Evolutionary conservation across 2,329 filamentous ascomycete species (phyloP).

Genomic region (Venturia nashicola): DNA sequence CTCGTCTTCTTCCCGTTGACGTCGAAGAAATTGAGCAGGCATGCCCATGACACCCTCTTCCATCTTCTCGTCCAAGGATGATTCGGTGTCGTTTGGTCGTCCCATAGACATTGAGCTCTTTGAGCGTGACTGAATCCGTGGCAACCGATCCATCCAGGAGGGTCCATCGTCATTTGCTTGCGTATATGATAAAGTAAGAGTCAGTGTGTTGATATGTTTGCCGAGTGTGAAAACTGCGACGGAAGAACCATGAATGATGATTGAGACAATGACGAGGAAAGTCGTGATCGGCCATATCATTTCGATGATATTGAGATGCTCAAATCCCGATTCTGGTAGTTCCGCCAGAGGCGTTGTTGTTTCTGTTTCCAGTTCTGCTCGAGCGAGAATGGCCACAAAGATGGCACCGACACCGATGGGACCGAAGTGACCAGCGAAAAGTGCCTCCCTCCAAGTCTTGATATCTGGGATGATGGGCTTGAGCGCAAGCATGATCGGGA

Average conservation of each 20-base stretch:
- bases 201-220: constrained; percentile 94
- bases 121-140: constrained; percentile 69
- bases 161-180: constrained; percentile 77
- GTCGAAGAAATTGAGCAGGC: constrained; percentile 66
- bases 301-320: constrained; percentile 61
- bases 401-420: constrained; percentile 96
- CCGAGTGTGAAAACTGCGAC: constrained; percentile 95
- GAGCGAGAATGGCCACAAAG: constrained; percentile 83
- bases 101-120: constrained; percentile 62
- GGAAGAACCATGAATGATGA: constrained; percentile 93
- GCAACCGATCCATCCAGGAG: constrained; percentile 89
- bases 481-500: constrained; percentile 82
- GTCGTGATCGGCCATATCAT: constrained; percentile 93
- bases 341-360: constrained; percentile 60
- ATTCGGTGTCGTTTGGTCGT: constrained; percentile 51
- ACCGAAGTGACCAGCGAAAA: constrained; percentile 95
- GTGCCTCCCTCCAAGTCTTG: constrained; percentile 93
- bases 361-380: constrained; percentile 76
- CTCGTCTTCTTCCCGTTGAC: constrained; percentile 66
- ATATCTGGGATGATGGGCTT: constrained; percentile 94
- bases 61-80: constrained; percentile 43
- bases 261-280: constrained; percentile 88
- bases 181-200: constrained; percentile 93
- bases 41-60: constrained; percentile 57
- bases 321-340: constrained; percentile 43